Evolutionary conservation across 179 eudicot genomes (phyloP).

Genomic region (Camellia oleifera): DNA sequence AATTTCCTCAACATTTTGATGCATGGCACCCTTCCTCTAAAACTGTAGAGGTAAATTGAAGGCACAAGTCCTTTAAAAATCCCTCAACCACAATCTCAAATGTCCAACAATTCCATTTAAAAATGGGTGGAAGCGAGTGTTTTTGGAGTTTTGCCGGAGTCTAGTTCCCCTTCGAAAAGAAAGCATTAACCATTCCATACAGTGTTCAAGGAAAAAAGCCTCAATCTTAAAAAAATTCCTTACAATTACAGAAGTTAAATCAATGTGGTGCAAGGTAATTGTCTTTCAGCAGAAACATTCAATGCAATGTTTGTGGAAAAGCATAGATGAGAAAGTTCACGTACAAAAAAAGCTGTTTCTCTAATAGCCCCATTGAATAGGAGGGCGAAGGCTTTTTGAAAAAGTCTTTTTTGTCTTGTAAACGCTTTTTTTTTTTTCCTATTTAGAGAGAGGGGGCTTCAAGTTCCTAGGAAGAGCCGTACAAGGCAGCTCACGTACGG

Average conservation of each 20-base stretch:
- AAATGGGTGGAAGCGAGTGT: neutral
- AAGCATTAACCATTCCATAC: neutral
- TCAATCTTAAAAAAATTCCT: neutral
- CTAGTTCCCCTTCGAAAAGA: neutral
- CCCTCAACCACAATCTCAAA: neutral
- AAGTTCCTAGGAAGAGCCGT: slow-evolving; percentile 13
- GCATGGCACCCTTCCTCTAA: neutral
- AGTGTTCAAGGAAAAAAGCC: neutral
- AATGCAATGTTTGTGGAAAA: neutral
- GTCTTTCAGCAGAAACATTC: neutral
- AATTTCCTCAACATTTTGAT: neutral
- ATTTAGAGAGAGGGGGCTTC: slow-evolving; percentile 11
- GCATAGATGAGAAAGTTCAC: neutral
- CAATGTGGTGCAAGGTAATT: neutral
- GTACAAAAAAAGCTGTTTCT: neutral
- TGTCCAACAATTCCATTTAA: neutral
- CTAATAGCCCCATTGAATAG: too few species aligned
- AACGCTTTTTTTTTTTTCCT: neutral
- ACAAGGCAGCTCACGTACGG: slow-evolving; percentile 10
- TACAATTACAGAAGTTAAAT: neutral
- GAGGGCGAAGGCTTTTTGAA: too few species aligned
- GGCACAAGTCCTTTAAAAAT: neutral
- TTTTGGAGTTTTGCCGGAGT: neutral
- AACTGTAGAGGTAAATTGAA: neutral
- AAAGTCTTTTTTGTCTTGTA: neutral